Evolutionary conservation across 345 rosid species (phyloP), one percentile per base, ranked within the genome.

Genomic region (Erodium maritimum): DNA sequence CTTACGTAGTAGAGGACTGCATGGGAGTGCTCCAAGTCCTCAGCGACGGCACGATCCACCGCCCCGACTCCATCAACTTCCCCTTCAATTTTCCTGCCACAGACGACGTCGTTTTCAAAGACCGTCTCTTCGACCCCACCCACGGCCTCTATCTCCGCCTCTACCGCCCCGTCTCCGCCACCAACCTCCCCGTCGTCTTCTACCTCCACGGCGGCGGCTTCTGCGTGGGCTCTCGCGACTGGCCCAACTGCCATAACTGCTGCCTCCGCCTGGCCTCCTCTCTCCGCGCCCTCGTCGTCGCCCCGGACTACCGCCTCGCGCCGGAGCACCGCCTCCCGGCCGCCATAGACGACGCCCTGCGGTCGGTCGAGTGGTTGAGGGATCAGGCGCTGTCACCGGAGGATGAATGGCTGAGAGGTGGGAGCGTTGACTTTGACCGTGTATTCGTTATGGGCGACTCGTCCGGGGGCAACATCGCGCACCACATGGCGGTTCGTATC

Each of bases 121-220:
- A 46, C 51, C 16, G 3, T 12, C 51, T 46, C 51, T 46, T 46
- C 51, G 90, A 84, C 24, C 69, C 52, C 21, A 18, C 69, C 4
- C 77, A 77, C 52, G 79, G 79, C 57, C 72, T 75, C 0, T 22
- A 2, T 0, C 70, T 61, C 29, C 53, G 70, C 52, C 83, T 84
- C 34, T 57, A 64, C 17, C 83, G 81, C 48, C 61, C 85, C 22
- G 75, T 79, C 33, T 77, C 79, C 61, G 56, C 85, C 33, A 7
- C 33, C 33, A 7, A 3, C 33, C 76, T 75, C 12, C 78, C 80
- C 0, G 53, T 79, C 17, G 68, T 70, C 24, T 78, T 64, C 70
- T 84, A 77, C 75, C 77, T 84, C 60, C 90, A 79, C 19, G 87
- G 90, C 0, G 83, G 87, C 6, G 90, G 86, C 1, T 84, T 84